Conservation (phyloP, 345 rosid genomes). For the Geranium brycei region DNA sequence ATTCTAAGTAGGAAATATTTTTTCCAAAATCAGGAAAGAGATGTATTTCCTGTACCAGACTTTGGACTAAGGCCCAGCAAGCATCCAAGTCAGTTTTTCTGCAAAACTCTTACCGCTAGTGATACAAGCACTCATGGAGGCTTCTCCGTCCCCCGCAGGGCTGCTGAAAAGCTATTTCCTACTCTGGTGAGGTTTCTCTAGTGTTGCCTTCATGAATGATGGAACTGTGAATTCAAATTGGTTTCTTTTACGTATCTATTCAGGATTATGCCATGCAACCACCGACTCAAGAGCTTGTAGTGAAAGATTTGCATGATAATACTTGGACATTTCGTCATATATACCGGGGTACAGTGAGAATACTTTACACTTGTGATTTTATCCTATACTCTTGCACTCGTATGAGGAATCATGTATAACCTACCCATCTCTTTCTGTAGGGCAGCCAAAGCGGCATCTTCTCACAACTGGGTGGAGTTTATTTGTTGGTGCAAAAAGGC, state of each 20-base stretch:
- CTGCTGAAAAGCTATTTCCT: slow-evolving; percentile 98
- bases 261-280: slow-evolving; percentile 94
- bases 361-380: neutral
- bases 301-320: slow-evolving; percentile 82
- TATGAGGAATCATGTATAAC: neutral
- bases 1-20: neutral
- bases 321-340: slow-evolving; percentile 97
- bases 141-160: slow-evolving; percentile 96
- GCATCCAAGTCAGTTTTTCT: slow-evolving; percentile 90
- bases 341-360: slow-evolving; percentile 70
- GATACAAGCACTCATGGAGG: slow-evolving; percentile 99
- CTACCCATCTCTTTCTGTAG: slow-evolving; percentile 26
- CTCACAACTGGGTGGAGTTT: slow-evolving; percentile 97
- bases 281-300: slow-evolving; percentile 92
- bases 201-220: neutral
- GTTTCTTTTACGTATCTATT: slow-evolving; percentile 2
- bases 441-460: slow-evolving; percentile 97
- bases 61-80: slow-evolving; percentile 72
- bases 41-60: slow-evolving; percentile 76
- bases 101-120: slow-evolving; percentile 91
- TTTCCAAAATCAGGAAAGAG: slow-evolving; percentile 50
- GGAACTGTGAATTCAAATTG: neutral
- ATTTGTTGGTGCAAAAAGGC: slow-evolving; percentile 89
- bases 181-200: slow-evolving; percentile 40
- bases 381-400: neutral